Conservation (phyloP, 768 basidiomycete species). For the Auriscalpium orientale region DNA sequence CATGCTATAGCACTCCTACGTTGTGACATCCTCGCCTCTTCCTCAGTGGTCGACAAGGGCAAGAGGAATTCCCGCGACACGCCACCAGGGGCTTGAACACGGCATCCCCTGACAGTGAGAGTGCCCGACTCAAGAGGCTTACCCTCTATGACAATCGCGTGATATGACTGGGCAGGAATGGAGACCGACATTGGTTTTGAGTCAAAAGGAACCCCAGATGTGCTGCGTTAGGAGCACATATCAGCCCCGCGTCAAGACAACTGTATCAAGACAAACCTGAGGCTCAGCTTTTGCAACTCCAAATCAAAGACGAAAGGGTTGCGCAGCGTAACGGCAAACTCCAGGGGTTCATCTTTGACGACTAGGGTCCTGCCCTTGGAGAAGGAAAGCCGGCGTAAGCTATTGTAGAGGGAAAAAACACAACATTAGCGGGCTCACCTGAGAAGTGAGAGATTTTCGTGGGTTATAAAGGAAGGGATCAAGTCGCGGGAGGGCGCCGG, state of each 20-base stretch:
- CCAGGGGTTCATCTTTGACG: slow-evolving; percentile 77
- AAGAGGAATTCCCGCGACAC: slow-evolving; percentile 63
- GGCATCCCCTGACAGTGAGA: slow-evolving; percentile 71
- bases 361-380: slow-evolving; percentile 52
- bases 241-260: neutral
- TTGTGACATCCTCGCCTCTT: slow-evolving; percentile 52
- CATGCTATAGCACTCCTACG: slow-evolving; percentile 53
- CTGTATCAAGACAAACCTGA: slow-evolving; percentile 49
- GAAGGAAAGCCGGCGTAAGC: neutral
- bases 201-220: slow-evolving; percentile 72
- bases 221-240: slow-evolving; percentile 38
- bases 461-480: slow-evolving; percentile 95
- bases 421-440: slow-evolving; percentile 34
- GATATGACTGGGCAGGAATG: slow-evolving; percentile 69
- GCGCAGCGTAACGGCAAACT: slow-evolving; percentile 76
- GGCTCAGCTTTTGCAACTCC: slow-evolving; percentile 70
- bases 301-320: slow-evolving; percentile 93
- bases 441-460: slow-evolving; percentile 47
- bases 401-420: neutral
- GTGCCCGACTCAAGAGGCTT: slow-evolving; percentile 57
- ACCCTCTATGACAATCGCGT: slow-evolving; percentile 65
- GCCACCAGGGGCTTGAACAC: slow-evolving; percentile 71
- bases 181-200: slow-evolving; percentile 53
- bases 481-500: slow-evolving; percentile 37
- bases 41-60: slow-evolving; percentile 64